Conservation (phyloP, 352 stramenopile genomes). For the Thraustochytrium sp. region DNA sequence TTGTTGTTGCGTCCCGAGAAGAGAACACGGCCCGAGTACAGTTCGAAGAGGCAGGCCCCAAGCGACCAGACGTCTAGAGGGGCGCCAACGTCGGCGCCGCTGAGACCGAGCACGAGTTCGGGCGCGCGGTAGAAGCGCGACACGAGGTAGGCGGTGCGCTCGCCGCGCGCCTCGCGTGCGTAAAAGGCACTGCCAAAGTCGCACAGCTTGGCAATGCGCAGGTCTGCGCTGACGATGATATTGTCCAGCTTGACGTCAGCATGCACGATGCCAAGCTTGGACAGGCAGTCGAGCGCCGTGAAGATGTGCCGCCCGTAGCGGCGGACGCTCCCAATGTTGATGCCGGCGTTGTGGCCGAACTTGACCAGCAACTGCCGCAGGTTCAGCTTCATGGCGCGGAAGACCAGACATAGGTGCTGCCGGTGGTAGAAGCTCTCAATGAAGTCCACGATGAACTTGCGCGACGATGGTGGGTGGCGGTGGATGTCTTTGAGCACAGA, state of each 20-base stretch:
- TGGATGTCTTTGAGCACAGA: constrained; percentile 68
- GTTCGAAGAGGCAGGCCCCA: constrained; percentile 90
- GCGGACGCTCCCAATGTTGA: constrained; percentile 68
- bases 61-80: constrained; percentile 95
- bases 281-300: constrained; percentile 59
- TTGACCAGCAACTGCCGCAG: constrained; percentile 78
- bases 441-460: constrained; percentile 74
- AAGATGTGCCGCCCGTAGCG: constrained; percentile 75
- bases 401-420: constrained; percentile 92
- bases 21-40: constrained; percentile 94
- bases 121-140: constrained; percentile 96
- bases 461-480: constrained; percentile 63
- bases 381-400: constrained; percentile 96
- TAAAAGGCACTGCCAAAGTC: constrained; percentile 96
- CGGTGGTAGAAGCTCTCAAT: constrained; percentile 78
- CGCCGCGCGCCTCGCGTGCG: constrained; percentile 75
- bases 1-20: constrained; percentile 95
- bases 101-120: constrained; percentile 79
- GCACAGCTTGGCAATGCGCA: constrained; percentile 88
- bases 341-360: constrained; percentile 72
- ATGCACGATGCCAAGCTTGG: constrained; percentile 76
- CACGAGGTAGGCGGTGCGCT: constrained; percentile 96
- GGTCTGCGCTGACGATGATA: constrained; percentile 89
- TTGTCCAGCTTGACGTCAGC: constrained; percentile 98
- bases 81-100: constrained; percentile 59